Conservation (phyloP, 2,329 filamentous ascomycete species). For the Beauveria pseudobassiana region DNA sequence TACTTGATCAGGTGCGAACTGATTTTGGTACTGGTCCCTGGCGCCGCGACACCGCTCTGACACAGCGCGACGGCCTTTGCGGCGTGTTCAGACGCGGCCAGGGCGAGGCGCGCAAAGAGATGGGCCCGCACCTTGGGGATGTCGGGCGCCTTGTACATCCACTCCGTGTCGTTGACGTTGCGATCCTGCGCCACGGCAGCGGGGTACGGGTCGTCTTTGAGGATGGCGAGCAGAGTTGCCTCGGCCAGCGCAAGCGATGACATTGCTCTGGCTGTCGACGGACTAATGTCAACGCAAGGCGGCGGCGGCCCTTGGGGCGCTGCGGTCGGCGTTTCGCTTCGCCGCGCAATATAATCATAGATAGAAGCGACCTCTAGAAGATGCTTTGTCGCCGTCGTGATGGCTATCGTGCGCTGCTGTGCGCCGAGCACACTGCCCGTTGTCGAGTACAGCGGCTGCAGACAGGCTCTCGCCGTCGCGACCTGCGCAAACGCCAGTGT, state of each 20-base stretch:
- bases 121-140: constrained; percentile 85
- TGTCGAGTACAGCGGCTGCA: constrained; percentile 67
- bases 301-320: constrained; percentile 27
- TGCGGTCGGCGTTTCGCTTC: constrained; percentile 33
- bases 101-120: constrained; percentile 78
- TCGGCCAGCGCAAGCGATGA: constrained; percentile 70
- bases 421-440: constrained; percentile 50
- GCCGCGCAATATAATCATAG: constrained; percentile 61
- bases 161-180: constrained; percentile 79
- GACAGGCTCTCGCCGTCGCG: constrained; percentile 61
- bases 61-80: constrained; percentile 56
- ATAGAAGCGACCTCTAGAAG: constrained; percentile 73
- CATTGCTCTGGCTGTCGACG: constrained; percentile 47
- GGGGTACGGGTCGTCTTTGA: constrained; percentile 93
- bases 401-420: constrained; percentile 61
- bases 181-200: constrained; percentile 72
- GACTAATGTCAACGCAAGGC: constrained; percentile 46
- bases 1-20: constrained; percentile 65
- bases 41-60: constrained; percentile 28
- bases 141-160: constrained; percentile 90
- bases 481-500: constrained; percentile 70
- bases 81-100: constrained; percentile 84
- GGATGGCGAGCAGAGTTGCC: constrained; percentile 78
- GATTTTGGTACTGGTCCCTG: constrained; percentile 37
- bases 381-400: constrained; percentile 67